Conservation (phyloP, 1,284 basidiomycete genomes). For the Ganoderma meredithae region DNA sequence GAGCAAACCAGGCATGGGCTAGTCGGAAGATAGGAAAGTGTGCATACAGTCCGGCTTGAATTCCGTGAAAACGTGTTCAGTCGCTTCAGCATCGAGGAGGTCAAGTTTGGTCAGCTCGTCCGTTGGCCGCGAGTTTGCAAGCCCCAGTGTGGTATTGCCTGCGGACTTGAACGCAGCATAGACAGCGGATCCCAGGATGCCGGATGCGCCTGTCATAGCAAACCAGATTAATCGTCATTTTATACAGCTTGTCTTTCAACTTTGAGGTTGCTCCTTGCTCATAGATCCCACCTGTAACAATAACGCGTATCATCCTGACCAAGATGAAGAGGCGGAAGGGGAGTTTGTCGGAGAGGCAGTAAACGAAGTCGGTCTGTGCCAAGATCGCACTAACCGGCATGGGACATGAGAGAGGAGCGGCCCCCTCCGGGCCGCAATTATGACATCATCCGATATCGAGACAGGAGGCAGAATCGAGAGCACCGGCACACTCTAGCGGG, state of each 20-base stretch:
- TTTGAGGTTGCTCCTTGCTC: neutral
- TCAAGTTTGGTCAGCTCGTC: slow-evolving; percentile 65
- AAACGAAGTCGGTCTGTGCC: too few species aligned
- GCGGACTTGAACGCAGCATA: slow-evolving; percentile 62
- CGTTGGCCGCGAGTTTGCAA: slow-evolving; percentile 67
- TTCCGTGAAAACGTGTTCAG: slow-evolving; percentile 56
- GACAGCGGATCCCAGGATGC: slow-evolving; percentile 75
- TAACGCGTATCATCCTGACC: slow-evolving; percentile 43
- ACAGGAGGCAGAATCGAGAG: neutral
- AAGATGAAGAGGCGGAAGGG: neutral
- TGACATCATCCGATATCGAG: slow-evolving; percentile 21
- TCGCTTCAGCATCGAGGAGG: slow-evolving; percentile 59
- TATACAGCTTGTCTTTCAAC: neutral
- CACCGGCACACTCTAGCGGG: neutral
- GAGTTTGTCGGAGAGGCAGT: neutral
- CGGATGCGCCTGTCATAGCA: slow-evolving; percentile 69
- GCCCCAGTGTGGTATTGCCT: slow-evolving; percentile 57
- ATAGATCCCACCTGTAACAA: slow-evolving; percentile 57
- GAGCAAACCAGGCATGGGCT: too few species aligned
- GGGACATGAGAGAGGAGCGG: neutral
- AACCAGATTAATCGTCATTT: too few species aligned
- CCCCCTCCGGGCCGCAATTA: neutral
- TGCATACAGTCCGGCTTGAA: slow-evolving; percentile 72
- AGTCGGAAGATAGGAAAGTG: too few species aligned
- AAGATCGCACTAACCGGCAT: too few species aligned